Evolutionary conservation across 2,329 filamentous ascomycete genomes (phyloP).

Genomic region (Cryphonectria naterciae): DNA sequence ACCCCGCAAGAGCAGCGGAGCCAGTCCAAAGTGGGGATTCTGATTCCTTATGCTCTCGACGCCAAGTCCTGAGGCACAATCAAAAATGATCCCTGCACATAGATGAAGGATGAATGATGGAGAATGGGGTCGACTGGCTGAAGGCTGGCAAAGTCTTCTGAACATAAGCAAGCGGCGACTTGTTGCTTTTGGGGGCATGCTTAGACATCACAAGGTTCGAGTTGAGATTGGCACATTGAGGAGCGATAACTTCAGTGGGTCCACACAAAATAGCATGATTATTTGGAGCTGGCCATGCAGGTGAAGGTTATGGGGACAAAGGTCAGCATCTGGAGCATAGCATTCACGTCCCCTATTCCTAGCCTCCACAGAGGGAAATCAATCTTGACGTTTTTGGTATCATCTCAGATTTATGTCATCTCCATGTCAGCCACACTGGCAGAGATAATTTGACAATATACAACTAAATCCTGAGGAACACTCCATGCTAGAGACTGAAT

Average conservation of each 20-base stretch:
- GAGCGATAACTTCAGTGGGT: not conserved
- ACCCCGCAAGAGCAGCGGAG: not conserved
- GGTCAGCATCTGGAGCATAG: not conserved
- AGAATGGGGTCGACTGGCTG: not conserved
- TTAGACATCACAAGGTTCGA: not conserved
- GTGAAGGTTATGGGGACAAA: not conserved
- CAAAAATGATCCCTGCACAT: not conserved
- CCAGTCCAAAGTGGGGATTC: constrained; percentile 12
- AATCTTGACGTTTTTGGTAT: not conserved
- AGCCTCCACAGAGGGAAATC: not conserved
- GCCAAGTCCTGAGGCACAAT: not conserved
- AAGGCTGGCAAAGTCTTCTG: not conserved
- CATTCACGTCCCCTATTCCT: not conserved
- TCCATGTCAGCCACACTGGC: not conserved
- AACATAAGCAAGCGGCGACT: not conserved
- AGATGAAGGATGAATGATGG: not conserved
- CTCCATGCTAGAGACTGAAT: no score
- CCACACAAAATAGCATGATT: not conserved
- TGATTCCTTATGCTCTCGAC: constrained; percentile 5
- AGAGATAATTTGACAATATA: no score
- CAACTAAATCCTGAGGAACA: no score
- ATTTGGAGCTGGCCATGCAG: not conserved
- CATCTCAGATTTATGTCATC: not conserved
- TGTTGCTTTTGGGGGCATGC: not conserved
- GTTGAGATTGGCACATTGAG: no score